Evolutionary conservation across 2,329 filamentous ascomycete species (phyloP).

Genomic region (Colletotrichum camelliae): DNA sequence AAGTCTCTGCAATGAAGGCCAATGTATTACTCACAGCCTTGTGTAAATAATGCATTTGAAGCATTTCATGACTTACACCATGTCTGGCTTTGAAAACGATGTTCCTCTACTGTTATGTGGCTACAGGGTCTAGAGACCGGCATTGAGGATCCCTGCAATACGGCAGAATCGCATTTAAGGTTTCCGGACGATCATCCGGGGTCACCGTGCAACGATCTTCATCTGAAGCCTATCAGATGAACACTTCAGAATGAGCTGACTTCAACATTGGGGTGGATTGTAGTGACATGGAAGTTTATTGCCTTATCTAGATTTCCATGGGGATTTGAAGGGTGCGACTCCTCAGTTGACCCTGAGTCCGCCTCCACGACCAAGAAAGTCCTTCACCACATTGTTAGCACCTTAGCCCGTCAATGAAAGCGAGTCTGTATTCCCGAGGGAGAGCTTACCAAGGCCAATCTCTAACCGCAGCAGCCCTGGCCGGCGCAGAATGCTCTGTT

Average conservation of each 20-base stretch:
- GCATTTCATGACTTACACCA: not conserved
- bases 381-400: not conserved
- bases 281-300: not conserved
- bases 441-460: rapidly evolving
- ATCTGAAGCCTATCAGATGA: not conserved
- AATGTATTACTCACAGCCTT: not conserved
- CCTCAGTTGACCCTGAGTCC: not conserved
- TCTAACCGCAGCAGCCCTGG: not conserved
- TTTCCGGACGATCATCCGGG: not conserved
- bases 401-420: too few relatives aligned
- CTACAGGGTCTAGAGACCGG: rapidly evolving
- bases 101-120: not conserved
- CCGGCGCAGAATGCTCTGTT: not conserved
- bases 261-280: rapidly evolving
- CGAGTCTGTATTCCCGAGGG: not conserved
- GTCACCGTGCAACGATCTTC: not conserved
- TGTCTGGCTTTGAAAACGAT: not conserved
- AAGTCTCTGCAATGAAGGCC: rapidly evolving
- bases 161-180: not conserved
- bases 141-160: not conserved
- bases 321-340: not conserved
- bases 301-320: not conserved
- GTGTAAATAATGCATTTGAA: not conserved
- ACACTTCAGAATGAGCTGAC: not conserved
- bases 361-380: not conserved